Base-by-base conservation (phyloP, 805 yeast genomes). In the Kluyveromyces lactis region DNA sequence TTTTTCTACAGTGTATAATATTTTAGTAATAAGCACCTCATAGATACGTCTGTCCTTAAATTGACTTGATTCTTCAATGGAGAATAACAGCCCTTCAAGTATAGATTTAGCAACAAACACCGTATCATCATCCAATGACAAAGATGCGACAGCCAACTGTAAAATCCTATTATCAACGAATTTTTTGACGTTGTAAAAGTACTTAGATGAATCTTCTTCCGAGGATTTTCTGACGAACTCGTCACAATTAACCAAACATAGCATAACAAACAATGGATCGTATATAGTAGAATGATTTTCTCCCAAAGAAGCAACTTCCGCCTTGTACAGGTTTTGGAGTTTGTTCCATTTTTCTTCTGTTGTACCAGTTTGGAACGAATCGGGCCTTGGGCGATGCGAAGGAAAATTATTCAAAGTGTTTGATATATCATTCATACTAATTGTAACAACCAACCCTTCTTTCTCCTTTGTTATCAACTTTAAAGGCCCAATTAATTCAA, bases 191-290 rank as follows among this genome's bases (percentile, higher is more conserved):
- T 82, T 75, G 39, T 79, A 68, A 12, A 54, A 58, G 34, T 61
- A 42, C 32, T 48, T 40, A 35, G 46, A 29, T 12, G 40, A 34
- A 6, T 48, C 53, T 4, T 57, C 64, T 4, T 59, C 62, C 8
- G 55, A 56, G 3, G 52, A 49, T 11, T 61, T 41, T 19, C 53
- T 58, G 31, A 82, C 69, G 24, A 83, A 62, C 44, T 82, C 89
- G 4, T 75, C 79, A 48, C 78, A 82, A 54, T 79, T 81, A 27
- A 81, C 55, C 4, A 80, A 59, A 43, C 79, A 53, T 40, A 81
- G 63, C 44, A 85, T 56, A 27, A 87, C 49, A 51, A 87, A 85
- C 51, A 81, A 78, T n/a, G 78, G 71, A 53, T 86, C 90, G 56
- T 87, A 84, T 5, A 63, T 46, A 0, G 66, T 55, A 13, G 47